These are phyloP conservation scores for Venturia asperata DNA, from an alignment of 2,329 filamentous ascomycete species.

Conservation along the genomic window DNA sequence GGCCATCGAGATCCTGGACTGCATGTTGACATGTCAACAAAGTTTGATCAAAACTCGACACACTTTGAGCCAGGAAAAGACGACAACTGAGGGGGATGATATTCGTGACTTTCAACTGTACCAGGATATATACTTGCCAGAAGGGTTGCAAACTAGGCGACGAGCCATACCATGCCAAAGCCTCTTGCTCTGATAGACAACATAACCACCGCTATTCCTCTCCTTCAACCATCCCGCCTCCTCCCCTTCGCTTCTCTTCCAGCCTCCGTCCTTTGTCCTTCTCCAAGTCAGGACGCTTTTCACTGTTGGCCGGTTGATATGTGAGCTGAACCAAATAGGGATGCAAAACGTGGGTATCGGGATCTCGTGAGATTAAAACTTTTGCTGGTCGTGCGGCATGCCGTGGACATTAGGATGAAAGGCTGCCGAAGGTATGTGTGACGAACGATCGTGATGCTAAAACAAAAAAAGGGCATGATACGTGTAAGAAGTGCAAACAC, in stretches of 20 bases:
- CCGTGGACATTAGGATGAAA: conserved; percentile 20
- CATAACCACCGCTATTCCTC: conserved; percentile 17
- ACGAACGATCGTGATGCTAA: conserved; percentile 19
- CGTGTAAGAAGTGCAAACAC: not conserved
- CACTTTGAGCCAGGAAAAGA: not conserved
- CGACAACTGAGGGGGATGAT: conserved; percentile 12
- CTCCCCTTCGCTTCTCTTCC: conserved; percentile 17
- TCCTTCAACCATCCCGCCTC: conserved; percentile 17
- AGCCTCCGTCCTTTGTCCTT: conserved; percentile 13
- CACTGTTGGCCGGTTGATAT: conserved; percentile 15
- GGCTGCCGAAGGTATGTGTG: conserved; percentile 14
- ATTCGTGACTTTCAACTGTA: conserved; percentile 7
- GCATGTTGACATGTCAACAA: too few species aligned
- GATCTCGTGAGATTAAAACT: conserved; percentile 25
- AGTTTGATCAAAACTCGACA: too few species aligned
- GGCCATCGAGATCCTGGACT: too few species aligned
- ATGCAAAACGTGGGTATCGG: conserved; percentile 35
- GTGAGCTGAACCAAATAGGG: conserved; percentile 15
- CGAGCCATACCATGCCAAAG: conserved; percentile 2
- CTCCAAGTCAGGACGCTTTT: conserved; percentile 14
- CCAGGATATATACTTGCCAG: conserved; percentile 4
- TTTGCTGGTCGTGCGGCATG: conserved; percentile 22
- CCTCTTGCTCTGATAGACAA: conserved; percentile 14
- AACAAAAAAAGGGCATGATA: conserved; percentile 11
- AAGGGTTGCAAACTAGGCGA: conserved; percentile 2